Conservation (phyloP, 768 basidiomycete genomes). For the Pulveroboletus sp. region DNA sequence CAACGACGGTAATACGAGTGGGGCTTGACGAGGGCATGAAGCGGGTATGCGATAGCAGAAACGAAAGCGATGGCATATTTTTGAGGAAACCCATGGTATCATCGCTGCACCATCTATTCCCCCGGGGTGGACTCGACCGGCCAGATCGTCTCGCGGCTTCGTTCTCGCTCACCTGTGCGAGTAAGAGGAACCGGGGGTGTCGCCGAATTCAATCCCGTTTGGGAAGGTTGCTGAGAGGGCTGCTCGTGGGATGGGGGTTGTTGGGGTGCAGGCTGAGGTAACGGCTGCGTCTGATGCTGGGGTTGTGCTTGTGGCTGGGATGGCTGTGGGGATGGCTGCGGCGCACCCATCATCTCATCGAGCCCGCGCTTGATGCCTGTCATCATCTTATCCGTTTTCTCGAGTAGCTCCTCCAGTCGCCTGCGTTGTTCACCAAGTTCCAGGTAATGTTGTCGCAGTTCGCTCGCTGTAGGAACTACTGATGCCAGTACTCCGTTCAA, state of each 20-base stretch:
- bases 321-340: constrained; percentile 23
- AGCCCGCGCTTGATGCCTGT: constrained; percentile 65
- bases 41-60: constrained; percentile 22
- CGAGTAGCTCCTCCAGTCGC: constrained; percentile 68
- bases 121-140: constrained; percentile 26
- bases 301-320: constrained; percentile 22
- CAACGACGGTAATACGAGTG: constrained; percentile 17
- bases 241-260: constrained; percentile 28
- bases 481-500: constrained; percentile 26
- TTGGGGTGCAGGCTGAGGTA: constrained; percentile 22
- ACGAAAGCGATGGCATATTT: constrained; percentile 28
- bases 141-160: constrained; percentile 27
- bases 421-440: constrained; percentile 60
- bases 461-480: constrained; percentile 44
- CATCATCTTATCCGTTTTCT: constrained; percentile 71
- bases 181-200: constrained; percentile 17
- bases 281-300: constrained; percentile 19
- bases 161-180: constrained; percentile 27
- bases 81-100: constrained; percentile 10
- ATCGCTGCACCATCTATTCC: constrained; percentile 22
- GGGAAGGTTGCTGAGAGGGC: constrained; percentile 20
- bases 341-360: constrained; percentile 60
- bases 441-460: constrained; percentile 68
- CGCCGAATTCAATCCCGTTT: constrained; percentile 10
- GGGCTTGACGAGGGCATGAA: constrained; percentile 21